Evolutionary conservation across 306 rosid genomes (phyloP).

Genomic region (Pyrus betulifolia): DNA sequence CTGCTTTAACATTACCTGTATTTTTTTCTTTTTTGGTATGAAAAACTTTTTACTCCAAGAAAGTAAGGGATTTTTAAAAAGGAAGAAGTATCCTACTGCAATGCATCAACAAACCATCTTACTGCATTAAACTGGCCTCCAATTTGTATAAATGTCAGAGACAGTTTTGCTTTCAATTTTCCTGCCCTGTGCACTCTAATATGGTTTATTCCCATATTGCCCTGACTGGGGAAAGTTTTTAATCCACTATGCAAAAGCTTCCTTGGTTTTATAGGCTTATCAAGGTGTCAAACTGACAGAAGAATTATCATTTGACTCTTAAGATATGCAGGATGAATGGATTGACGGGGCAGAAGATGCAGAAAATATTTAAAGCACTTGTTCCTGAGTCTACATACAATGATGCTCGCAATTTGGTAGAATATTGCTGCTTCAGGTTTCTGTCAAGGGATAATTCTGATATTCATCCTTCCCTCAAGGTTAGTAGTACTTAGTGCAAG

Average conservation of each 20-base stretch:
- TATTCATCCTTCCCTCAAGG: conserved; percentile 90
- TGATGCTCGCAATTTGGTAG: conserved; percentile 83
- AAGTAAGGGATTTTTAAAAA: background rate
- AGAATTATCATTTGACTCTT: conserved; percentile 43
- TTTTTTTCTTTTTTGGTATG: background rate
- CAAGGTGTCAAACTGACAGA: conserved; percentile 24
- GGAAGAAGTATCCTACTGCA: background rate
- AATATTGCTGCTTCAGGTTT: conserved; percentile 96
- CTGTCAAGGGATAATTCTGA: conserved; percentile 80
- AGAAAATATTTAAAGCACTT: conserved; percentile 77
- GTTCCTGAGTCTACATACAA: conserved; percentile 57
- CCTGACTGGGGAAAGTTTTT: background rate
- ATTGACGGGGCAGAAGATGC: conserved; percentile 86
- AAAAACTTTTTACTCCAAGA: background rate
- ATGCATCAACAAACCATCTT: background rate
- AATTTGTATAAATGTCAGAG: background rate
- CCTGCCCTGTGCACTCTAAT: background rate
- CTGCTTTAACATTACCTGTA: background rate
- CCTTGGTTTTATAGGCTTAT: conserved; percentile 23
- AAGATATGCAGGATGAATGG: conserved; percentile 96
- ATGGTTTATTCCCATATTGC: background rate
- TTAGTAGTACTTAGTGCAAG: conserved; percentile 8
- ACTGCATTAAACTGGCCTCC: background rate
- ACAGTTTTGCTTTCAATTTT: background rate
- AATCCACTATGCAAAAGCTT: conserved; percentile 1